Conservation (phyloP, 2,329 filamentous ascomycete species). For the Chaetomiaceae sp. region DNA sequence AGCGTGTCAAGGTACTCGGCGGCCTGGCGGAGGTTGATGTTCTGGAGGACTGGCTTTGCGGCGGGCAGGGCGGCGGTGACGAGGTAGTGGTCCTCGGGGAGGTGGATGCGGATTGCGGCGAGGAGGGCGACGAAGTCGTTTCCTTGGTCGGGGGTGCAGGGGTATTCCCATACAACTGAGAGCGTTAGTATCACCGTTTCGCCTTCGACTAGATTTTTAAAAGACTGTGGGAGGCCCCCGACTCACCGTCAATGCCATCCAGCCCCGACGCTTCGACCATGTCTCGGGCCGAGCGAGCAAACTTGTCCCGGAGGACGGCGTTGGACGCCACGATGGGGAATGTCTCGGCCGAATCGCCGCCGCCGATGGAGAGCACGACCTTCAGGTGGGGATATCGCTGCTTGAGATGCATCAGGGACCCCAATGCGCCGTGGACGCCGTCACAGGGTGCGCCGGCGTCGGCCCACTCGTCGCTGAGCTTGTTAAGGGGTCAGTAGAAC, state of each 20-base stretch:
- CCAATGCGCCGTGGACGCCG: conserved; percentile 65
- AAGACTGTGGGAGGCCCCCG: background rate
- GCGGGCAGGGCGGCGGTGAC: conserved; percentile 71
- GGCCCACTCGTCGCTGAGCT: conserved; percentile 78
- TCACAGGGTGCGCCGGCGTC: conserved; percentile 70
- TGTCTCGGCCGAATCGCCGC: conserved; percentile 58
- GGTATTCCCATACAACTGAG: conserved; percentile 77
- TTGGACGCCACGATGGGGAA: conserved; percentile 65
- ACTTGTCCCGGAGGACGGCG: conserved; percentile 59
- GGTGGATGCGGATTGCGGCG: conserved; percentile 58
- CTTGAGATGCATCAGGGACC: conserved; percentile 70
- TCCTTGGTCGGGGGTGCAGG: conserved; percentile 61
- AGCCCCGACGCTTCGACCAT: conserved; percentile 68
- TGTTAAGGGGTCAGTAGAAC: conserved; percentile 6
- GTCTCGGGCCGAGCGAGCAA: conserved; percentile 62
- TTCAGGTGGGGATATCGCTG: conserved; percentile 65
- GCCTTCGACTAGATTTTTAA: background rate
- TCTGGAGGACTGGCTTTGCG: conserved; percentile 58
- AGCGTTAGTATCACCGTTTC: conserved; percentile 11
- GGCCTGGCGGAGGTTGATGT: conserved; percentile 62
- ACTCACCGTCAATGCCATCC: conserved; percentile 71
- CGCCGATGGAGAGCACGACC: conserved; percentile 74
- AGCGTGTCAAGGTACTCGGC: conserved; percentile 67
- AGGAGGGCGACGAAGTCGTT: conserved; percentile 67
- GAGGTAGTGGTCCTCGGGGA: conserved; percentile 65